These are phyloP conservation scores for Diaporthe destruens DNA, from an alignment of 2,329 filamentous ascomycete species.

Conservation along the genomic window DNA sequence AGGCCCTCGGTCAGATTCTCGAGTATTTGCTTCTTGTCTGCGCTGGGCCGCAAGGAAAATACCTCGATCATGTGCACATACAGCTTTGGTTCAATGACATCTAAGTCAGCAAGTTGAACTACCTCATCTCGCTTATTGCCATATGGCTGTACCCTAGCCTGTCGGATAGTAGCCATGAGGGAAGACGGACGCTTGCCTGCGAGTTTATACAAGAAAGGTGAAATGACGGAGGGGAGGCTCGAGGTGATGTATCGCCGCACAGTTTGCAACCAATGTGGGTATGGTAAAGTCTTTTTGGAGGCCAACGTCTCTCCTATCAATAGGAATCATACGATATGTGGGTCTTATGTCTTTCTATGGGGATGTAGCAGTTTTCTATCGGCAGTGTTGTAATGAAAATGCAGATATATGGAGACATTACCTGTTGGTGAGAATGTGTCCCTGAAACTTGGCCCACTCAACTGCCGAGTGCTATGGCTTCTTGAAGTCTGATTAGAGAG, in stretches of 20 bases:
- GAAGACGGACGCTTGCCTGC: not conserved
- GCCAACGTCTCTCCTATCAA: not conserved
- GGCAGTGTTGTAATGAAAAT: not conserved
- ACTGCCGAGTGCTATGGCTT: not conserved
- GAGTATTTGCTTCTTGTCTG: slow-evolving; percentile 22
- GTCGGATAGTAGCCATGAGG: slow-evolving; percentile 16
- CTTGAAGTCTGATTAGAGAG: not conserved
- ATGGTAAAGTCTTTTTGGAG: not conserved
- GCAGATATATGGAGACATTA: not conserved
- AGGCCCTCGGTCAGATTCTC: slow-evolving; percentile 14
- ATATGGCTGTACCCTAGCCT: slow-evolving; percentile 11
- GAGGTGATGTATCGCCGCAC: slow-evolving; percentile 16
- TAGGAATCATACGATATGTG: not conserved
- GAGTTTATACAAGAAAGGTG: not conserved
- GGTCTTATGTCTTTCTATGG: slow-evolving; percentile 2
- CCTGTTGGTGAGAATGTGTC: not conserved
- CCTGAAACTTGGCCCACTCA: not conserved
- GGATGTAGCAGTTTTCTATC: slow-evolving; percentile 8
- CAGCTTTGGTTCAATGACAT: slow-evolving; percentile 30
- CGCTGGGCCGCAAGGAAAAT: slow-evolving; percentile 19
- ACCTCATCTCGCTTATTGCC: slow-evolving; percentile 25
- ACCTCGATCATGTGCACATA: slow-evolving; percentile 38
- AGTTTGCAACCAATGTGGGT: not conserved
- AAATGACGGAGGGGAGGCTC: not conserved
- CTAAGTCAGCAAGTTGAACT: slow-evolving; percentile 31